A percentile compares a stretch with the other conserved stretches of the same genome.
phyloP scores from a whole-genome alignment of 352 stramenopile genomes.

The Aphanomyces astaci region DNA sequence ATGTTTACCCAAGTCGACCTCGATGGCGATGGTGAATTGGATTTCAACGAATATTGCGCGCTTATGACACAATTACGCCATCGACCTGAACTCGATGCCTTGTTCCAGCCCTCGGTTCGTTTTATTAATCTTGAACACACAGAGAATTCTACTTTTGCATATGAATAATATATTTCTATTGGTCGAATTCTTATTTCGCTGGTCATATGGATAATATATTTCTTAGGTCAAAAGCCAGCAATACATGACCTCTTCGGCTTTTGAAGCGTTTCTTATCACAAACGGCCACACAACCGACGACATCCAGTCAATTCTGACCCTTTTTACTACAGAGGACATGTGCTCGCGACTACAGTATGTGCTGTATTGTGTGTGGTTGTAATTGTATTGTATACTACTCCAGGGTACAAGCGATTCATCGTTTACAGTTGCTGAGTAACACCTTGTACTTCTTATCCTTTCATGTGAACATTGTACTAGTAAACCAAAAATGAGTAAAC shows the following conservation, averaged over 20 bases:
- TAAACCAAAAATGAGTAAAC: not conserved
- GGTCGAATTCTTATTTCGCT: not conserved
- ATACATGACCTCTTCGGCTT: slow-evolving; percentile 25
- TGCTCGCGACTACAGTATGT: not conserved
- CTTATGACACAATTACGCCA: slow-evolving; percentile 26
- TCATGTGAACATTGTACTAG: not conserved
- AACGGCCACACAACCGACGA: not conserved
- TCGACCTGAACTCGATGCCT: slow-evolving; percentile 21
- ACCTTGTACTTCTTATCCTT: no score
- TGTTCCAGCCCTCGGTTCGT: slow-evolving; percentile 9
- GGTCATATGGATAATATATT: not conserved
- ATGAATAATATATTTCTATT: not conserved
- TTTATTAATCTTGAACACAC: not conserved
- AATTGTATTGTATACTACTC: not conserved
- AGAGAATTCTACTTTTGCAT: not conserved
- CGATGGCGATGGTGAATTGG: slow-evolving; percentile 25
- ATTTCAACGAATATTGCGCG: slow-evolving; percentile 29
- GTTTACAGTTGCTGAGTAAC: no score
- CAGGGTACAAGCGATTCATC: no score
- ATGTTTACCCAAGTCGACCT: slow-evolving; percentile 26
- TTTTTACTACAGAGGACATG: not conserved
- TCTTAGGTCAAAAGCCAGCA: not conserved
- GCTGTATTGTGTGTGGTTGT: no score
- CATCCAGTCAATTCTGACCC: not conserved
- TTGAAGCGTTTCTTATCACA: slow-evolving; percentile 23